Conservation (phyloP, 345 rosid species). For the Salix purpurea region DNA sequence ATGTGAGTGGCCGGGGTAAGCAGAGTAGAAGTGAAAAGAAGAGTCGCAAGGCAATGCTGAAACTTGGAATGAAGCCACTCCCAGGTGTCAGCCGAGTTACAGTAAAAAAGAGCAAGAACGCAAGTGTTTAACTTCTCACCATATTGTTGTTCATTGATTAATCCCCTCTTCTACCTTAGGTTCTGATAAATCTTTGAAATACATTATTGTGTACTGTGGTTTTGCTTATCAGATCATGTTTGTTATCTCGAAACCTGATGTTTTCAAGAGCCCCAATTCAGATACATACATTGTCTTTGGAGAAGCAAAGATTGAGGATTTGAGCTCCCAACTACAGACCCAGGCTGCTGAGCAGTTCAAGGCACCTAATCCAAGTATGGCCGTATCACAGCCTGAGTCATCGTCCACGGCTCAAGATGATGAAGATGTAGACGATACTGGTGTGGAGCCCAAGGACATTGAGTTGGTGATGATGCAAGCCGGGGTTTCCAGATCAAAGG, state of each 20-base stretch:
- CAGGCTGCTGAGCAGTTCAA: slow-evolving; percentile 87
- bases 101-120: slow-evolving; percentile 80
- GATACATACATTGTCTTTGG: slow-evolving; percentile 78
- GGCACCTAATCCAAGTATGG: slow-evolving; percentile 53
- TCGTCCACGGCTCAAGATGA: slow-evolving; percentile 59
- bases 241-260: slow-evolving; percentile 82
- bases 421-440: slow-evolving; percentile 79
- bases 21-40: slow-evolving; percentile 92
- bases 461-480: slow-evolving; percentile 93
- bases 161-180: not conserved
- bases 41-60: slow-evolving; percentile 84
- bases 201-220: not conserved
- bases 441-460: slow-evolving; percentile 81
- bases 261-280: slow-evolving; percentile 83
- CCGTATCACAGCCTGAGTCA: slow-evolving; percentile 56
- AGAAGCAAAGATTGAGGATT: slow-evolving; percentile 85
- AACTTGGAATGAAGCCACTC: slow-evolving; percentile 83
- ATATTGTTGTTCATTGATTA: not conserved
- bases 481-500: slow-evolving; percentile 64
- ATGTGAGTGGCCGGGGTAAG: slow-evolving; percentile 55
- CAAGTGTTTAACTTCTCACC: slow-evolving; percentile 11
- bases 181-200: no score
- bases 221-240: slow-evolving; percentile 53
- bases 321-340: slow-evolving; percentile 79
- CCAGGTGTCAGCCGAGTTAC: slow-evolving; percentile 79